A percentile compares a stretch with the other conserved stretches of the same genome.
Conservation (phyloP, 208 protist genomes). For the Trypanosoma cruzi region DNA sequence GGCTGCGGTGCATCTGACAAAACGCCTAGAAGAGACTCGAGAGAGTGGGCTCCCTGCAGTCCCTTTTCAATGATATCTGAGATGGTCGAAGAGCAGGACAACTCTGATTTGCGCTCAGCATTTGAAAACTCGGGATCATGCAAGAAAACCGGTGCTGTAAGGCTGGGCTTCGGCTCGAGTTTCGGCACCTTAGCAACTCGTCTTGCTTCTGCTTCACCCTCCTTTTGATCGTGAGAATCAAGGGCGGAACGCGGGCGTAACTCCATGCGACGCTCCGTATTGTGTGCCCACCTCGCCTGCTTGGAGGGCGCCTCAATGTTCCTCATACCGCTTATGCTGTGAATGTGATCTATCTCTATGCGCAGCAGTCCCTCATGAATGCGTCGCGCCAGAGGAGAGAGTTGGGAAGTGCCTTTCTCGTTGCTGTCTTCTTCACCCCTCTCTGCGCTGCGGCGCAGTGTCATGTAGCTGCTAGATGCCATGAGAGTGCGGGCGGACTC, state of each 20-base stretch:
- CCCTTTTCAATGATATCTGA: constrained; percentile 19
- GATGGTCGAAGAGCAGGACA: constrained; percentile 2
- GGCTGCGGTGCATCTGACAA: constrained; percentile 43
- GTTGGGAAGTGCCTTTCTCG: not conserved
- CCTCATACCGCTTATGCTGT: constrained; percentile 8
- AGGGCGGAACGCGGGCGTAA: constrained; percentile 23
- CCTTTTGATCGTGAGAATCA: not conserved
- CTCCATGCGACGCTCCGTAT: constrained; percentile 22
- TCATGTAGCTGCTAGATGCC: constrained; percentile 21
- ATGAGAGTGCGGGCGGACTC: constrained; percentile 19
- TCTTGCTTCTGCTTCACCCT: not conserved
- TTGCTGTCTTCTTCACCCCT: not conserved
- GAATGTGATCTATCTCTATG: constrained; percentile 17
- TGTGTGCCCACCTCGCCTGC: constrained; percentile 26
- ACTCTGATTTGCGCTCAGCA: not conserved
- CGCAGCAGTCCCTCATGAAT: constrained; percentile 19
- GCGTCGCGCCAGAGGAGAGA: constrained; percentile 25
- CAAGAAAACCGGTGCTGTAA: not conserved
- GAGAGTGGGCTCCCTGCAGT: constrained; percentile 12
- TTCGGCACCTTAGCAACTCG: not conserved
- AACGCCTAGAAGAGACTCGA: constrained; percentile 32
- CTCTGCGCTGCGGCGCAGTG: constrained; percentile 6
- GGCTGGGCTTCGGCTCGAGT: not conserved
- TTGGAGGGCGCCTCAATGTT: not conserved
- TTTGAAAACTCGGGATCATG: not conserved